Conservation (phyloP, 345 rosid genomes). For the Eucalyptus guilfoylei region DNA sequence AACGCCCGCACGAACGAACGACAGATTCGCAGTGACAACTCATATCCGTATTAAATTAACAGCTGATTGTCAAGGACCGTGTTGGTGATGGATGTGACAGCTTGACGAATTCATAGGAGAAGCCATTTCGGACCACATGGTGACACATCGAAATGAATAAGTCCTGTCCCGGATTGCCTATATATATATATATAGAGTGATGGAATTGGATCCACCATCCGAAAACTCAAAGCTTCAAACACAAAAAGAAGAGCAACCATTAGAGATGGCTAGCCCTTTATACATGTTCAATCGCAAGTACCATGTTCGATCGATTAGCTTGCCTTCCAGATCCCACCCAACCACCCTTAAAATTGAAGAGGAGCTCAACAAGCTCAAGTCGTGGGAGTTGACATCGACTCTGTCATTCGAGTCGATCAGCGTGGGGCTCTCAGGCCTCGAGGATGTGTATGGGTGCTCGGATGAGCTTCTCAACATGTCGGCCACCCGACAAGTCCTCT, state of each 20-base stretch:
- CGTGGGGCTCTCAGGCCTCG: constrained; percentile 23
- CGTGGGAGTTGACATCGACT: constrained; percentile 8
- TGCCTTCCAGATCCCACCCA: constrained; percentile 72
- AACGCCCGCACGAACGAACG: not conserved
- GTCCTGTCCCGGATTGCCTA: not conserved
- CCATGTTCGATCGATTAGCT: constrained; percentile 52
- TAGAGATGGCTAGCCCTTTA: not conserved
- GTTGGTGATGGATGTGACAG: not conserved
- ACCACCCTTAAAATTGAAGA: constrained; percentile 27
- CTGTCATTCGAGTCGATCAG: constrained; percentile 13
- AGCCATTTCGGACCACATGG: not conserved
- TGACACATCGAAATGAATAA: not conserved
- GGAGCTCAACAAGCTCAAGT: constrained; percentile 34
- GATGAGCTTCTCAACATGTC: constrained; percentile 49
- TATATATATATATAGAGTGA: not conserved
- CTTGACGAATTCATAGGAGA: not conserved
- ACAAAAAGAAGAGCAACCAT: not conserved
- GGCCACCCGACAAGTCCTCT: constrained; percentile 38
- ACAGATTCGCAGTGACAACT: not conserved
- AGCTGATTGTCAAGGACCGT: not conserved
- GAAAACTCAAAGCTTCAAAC: not conserved
- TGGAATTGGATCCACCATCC: not conserved
- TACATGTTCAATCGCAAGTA: not conserved
- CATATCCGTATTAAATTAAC: not conserved
- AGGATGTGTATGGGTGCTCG: constrained; percentile 24